Conservation (phyloP, 179 eudicot genomes). For the Heliamphora pulchella region DNA sequence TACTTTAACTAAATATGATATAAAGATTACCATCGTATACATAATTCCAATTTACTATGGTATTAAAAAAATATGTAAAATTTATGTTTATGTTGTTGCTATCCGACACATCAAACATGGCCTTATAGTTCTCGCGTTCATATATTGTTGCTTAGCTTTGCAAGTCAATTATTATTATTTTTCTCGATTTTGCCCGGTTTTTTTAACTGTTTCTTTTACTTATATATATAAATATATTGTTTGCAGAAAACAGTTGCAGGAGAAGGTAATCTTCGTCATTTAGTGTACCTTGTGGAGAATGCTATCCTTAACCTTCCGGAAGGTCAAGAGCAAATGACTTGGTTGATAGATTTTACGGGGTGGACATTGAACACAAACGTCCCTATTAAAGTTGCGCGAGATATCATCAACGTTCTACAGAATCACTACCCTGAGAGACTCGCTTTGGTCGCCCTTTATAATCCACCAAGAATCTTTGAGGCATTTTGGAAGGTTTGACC, state of each 20-base stretch:
- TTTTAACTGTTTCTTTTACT: neutral
- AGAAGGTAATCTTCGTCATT: constrained; percentile 53
- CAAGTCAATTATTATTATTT: too few relatives aligned
- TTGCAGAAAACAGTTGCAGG: constrained; percentile 52
- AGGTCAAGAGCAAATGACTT: constrained; percentile 61
- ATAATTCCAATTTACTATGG: too few relatives aligned
- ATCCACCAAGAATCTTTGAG: constrained; percentile 57
- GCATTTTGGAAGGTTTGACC: constrained; percentile 60
- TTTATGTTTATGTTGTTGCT: too few relatives aligned
- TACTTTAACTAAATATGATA: too few relatives aligned
- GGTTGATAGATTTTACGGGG: constrained; percentile 66
- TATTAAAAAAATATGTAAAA: too few relatives aligned
- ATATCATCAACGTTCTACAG: constrained; percentile 47
- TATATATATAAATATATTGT: neutral
- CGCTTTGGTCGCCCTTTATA: constrained; percentile 53
- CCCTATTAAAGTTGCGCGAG: constrained; percentile 56
- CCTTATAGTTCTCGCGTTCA: too few relatives aligned
- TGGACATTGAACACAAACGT: constrained; percentile 49
- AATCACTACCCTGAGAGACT: constrained; percentile 69
- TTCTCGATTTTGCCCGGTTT: neutral
- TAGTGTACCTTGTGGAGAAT: constrained; percentile 63
- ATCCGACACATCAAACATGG: too few relatives aligned
- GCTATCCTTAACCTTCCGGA: constrained; percentile 65
- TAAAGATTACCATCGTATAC: too few relatives aligned
- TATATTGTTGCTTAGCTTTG: too few relatives aligned